Base-by-base conservation (phyloP, 257 asterid species). In the Solanum chmielewskii region DNA sequence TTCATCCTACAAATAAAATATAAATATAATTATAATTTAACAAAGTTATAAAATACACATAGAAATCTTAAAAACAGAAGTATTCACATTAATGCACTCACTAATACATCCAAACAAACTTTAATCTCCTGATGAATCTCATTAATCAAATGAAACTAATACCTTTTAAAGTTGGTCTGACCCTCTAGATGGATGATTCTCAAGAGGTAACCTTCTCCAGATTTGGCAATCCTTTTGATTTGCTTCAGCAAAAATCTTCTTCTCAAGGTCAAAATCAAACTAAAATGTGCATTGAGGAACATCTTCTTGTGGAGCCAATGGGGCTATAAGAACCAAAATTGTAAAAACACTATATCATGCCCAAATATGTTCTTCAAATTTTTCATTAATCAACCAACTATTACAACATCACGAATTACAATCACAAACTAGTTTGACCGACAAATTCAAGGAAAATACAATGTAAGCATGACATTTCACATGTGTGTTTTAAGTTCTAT, bases 251-350 rank as follows among this genome's bases (percentile, higher is more conserved):
- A 97, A 85, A 87, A 97, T 94, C 92, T 89, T 93, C 93, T 93
- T 95, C 94, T 97, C 99, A 60, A 95, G 90, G 12, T 95, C 99
- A 85, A 97, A 97, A 90, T 95, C 96, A 41, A 93, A 94, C 84
- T 92, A 92, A 90, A 97, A 95, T 90, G 92, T 92, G 89, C 99
- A 94, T 56, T 94, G 85, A 83, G 99, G 98, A 85, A 97, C 88
- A 45, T 97, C 99, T 75, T 98, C 96, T 35, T 93, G 93, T 9
- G 98, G 94, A 69, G 92, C 90, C 91, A 96, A 47, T 3, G 86
- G 92, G 99, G 99, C 99, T 95, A 83, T 88, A 89, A 69, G 75
- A 44, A 73, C n/a, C 87, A 73, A 86, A 86, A 25, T 13, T 45
- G 37, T 7, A 77, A 13, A 41, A 49, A 16, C 52, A 78, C 13